Evolutionary conservation across 164 flowering plant species (phyloP), one percentile per base, ranked within the genome.

Genomic region (Sextonia rubra): DNA sequence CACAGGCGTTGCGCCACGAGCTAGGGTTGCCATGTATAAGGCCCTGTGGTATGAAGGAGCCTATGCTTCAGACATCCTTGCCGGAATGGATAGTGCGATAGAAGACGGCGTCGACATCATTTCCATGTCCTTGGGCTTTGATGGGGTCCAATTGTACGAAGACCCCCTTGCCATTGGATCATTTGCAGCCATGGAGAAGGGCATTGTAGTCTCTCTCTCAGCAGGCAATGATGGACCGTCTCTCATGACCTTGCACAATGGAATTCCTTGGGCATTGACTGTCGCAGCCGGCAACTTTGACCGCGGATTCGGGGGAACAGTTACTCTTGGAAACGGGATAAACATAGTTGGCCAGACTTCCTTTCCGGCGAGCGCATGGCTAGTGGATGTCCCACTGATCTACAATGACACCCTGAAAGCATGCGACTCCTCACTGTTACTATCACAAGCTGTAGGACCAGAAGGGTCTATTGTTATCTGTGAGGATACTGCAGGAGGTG

Each of bases 211-310:
- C 14, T 67, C 78, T 0, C 78, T 83, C 62, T 68, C 85, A 1
- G 84, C 85, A 3, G 88, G 88, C 23, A 85, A 85, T 63, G 37
- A 2, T 0, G 85, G 85, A 1, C 74, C 82, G 4, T 64, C 64
- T 44, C 66, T 68, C 15, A 66, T 73, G 70, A 74, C 78, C 14
- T 78, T 75, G 0, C 25, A 12, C 12, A 83, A 85, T 63, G 81
- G 84, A 49, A 86, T 86, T 64, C 86, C 88, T 14, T 85, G 88
- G 88, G 71, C 83, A 63, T 82, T 76, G 22, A 82, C 86, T 0
- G 77, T 85, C 18, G 88, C 83, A 26, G 84, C 88, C 0, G 80
- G 83, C 4, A 82, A 83, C 0, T 60, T 82, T 5, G 82, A 82
- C 29, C 58, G 84, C 47, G 65, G 61, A 2, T 82, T 61, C 15